phyloP scores from a whole-genome alignment of 768 basidiomycete species.

The Serendipita indica region DNA sequence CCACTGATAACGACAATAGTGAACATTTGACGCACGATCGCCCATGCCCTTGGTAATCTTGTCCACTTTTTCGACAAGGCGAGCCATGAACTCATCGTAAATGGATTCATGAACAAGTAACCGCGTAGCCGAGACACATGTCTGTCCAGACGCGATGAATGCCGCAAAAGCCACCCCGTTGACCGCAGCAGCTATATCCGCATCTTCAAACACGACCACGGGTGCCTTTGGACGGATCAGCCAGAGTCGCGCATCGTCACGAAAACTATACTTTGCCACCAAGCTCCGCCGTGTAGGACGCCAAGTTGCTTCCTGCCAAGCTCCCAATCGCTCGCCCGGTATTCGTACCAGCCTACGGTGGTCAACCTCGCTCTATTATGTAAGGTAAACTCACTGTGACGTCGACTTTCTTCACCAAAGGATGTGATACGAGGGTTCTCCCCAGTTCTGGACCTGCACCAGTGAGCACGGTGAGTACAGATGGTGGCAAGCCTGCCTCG shows the following conservation, averaged over 20 bases:
- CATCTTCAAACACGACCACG: slow-evolving; percentile 64
- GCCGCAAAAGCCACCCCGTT: slow-evolving; percentile 75
- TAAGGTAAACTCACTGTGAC: slow-evolving; percentile 42
- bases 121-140: slow-evolving; percentile 84
- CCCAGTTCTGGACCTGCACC: slow-evolving; percentile 56
- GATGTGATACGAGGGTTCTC: slow-evolving; percentile 46
- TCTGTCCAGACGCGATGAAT: slow-evolving; percentile 80
- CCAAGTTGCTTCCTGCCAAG: slow-evolving; percentile 59
- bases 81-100: slow-evolving; percentile 50
- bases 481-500: slow-evolving; percentile 63
- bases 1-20: background rate
- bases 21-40: slow-evolving; percentile 37
- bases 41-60: slow-evolving; percentile 60
- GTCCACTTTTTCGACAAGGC: slow-evolving; percentile 46
- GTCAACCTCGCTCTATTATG: background rate
- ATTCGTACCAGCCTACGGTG: slow-evolving; percentile 53
- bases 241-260: slow-evolving; percentile 8
- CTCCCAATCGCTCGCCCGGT: slow-evolving; percentile 63
- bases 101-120: slow-evolving; percentile 55
- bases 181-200: slow-evolving; percentile 55
- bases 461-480: slow-evolving; percentile 58
- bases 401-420: slow-evolving; percentile 63
- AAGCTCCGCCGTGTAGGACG: slow-evolving; percentile 66
- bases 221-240: slow-evolving; percentile 41
- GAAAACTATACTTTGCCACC: slow-evolving; percentile 54